Evolutionary conservation across 257 asterid genomes (phyloP).

Genomic region (Mentha longifolia): DNA sequence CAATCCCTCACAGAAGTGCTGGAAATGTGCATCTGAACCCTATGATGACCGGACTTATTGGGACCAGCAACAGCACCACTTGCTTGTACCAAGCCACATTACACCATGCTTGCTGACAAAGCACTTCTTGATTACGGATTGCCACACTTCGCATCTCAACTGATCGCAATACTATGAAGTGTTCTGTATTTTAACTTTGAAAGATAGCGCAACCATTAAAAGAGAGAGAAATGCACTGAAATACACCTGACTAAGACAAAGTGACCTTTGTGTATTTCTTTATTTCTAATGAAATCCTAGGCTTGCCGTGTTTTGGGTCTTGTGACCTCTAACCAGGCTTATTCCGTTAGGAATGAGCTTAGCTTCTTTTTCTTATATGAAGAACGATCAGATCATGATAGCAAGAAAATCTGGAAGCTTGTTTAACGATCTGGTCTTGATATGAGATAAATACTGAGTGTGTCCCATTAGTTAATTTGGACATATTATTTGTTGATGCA

Average conservation of each 20-base stretch:
- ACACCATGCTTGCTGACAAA: too few relatives aligned
- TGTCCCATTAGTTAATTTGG: constrained; percentile 16
- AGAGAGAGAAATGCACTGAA: background rate
- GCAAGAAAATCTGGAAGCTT: constrained; percentile 1
- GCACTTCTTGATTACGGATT: too few relatives aligned
- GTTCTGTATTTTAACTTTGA: background rate
- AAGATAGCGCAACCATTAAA: background rate
- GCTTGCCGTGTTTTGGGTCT: constrained; percentile 18
- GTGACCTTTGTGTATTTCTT: background rate
- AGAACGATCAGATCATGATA: background rate
- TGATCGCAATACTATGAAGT: constrained; percentile 14
- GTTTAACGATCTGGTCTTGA: constrained; percentile 6
- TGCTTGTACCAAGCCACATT: too few relatives aligned
- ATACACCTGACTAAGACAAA: background rate
- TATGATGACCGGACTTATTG: too few relatives aligned
- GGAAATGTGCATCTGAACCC: too few relatives aligned
- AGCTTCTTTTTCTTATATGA: background rate
- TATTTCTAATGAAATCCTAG: background rate
- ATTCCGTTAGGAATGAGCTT: constrained; percentile 7
- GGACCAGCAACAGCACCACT: too few relatives aligned
- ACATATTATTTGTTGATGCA: constrained; percentile 24
- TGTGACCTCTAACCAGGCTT: background rate
- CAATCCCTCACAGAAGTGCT: too few relatives aligned
- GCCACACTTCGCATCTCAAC: too few relatives aligned
- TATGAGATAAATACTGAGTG: constrained; percentile 19